Conservation (phyloP, 23 red algal species). For the Chondrus crispus region DNA sequence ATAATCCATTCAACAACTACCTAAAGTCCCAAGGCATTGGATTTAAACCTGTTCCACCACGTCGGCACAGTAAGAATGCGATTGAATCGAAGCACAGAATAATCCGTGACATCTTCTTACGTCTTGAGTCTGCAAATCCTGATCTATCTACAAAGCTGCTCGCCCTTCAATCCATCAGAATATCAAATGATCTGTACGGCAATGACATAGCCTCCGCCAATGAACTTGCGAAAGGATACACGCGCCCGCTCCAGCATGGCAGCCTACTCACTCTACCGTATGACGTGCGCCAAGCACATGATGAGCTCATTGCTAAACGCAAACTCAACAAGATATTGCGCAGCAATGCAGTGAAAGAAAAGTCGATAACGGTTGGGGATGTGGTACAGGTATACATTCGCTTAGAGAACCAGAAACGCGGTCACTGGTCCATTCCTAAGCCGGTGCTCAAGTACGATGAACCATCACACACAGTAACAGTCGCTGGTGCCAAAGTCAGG, state of each 20-base stretch:
- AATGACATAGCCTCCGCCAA: neutral
- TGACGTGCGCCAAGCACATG: neutral
- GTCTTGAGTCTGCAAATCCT: neutral
- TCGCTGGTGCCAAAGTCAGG: neutral
- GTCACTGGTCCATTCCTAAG: neutral
- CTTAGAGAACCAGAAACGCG: neutral
- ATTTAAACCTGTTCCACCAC: neutral
- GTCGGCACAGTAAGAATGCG: neutral
- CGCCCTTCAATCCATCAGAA: neutral
- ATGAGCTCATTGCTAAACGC: neutral
- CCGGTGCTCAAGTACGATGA: neutral
- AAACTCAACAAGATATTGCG: neutral
- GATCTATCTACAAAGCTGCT: neutral
- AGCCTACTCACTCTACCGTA: neutral
- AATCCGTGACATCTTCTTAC: neutral
- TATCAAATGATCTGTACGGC: constrained; percentile 1
- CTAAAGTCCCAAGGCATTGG: neutral
- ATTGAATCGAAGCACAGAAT: neutral
- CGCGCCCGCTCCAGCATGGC: neutral
- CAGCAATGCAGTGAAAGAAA: neutral
- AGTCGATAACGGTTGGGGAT: neutral
- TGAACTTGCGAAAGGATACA: neutral
- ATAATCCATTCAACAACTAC: neutral
- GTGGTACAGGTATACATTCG: neutral
- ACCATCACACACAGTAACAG: neutral